A percentile compares a stretch with the other conserved stretches of the same genome.
phyloP scores from a whole-genome alignment of 495 filamentous ascomycete genomes.

The Neurospora tetrasperma region DNA sequence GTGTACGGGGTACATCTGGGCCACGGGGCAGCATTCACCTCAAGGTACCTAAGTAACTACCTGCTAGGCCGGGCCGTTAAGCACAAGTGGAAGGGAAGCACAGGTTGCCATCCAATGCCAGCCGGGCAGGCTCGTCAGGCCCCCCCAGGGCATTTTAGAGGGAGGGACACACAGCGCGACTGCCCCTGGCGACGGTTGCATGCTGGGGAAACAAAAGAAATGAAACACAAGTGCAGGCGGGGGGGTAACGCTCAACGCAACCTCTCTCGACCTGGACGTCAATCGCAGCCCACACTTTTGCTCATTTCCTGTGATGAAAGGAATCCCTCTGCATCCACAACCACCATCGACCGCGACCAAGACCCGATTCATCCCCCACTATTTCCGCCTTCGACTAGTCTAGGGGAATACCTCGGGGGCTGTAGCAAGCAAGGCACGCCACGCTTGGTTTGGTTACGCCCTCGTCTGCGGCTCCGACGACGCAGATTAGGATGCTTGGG shows the following conservation, averaged over 20 bases:
- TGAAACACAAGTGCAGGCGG: not conserved
- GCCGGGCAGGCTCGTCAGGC: not conserved
- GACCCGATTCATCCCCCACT: not conserved
- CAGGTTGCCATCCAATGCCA: not conserved
- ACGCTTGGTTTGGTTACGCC: not conserved
- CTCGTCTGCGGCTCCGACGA: not conserved
- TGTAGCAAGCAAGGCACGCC: not conserved
- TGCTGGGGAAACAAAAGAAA: not conserved
- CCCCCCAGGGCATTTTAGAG: not conserved
- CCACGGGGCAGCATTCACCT: not conserved
- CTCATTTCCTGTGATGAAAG: not conserved
- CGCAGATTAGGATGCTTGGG: constrained; percentile 19
- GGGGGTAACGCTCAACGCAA: not conserved
- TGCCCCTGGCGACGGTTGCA: not conserved
- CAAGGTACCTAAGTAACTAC: not conserved
- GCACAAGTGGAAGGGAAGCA: not conserved
- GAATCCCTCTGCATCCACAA: not conserved
- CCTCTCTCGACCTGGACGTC: not conserved
- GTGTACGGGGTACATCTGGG: not conserved
- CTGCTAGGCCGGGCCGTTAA: not conserved
- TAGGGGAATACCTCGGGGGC: not conserved
- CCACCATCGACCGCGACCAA: not conserved
- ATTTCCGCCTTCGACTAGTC: not conserved
- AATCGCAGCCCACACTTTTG: not conserved
- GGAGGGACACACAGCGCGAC: not conserved